Conservation (phyloP, 2,329 filamentous ascomycete species). For the Teratosphaeria epicoccoides region DNA sequence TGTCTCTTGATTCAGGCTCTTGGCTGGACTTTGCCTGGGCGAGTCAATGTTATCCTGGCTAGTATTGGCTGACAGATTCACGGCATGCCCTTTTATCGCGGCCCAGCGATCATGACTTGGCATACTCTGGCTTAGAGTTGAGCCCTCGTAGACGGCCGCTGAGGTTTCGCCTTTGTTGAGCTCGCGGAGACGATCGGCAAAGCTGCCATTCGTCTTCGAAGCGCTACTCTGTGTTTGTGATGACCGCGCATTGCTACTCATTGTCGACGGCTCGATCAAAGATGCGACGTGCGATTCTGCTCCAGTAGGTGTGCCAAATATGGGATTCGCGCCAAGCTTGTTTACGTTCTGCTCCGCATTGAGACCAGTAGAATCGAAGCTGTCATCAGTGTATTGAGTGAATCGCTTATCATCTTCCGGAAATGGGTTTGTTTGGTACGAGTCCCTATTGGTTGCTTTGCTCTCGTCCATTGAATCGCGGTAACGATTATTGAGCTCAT, state of each 20-base stretch:
- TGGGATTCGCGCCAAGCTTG: slow-evolving; percentile 60
- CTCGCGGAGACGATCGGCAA: slow-evolving; percentile 20
- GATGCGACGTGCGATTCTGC: slow-evolving; percentile 89
- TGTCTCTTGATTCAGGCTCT: slow-evolving; percentile 10
- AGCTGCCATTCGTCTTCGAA: slow-evolving; percentile 15
- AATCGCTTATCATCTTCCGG: slow-evolving; percentile 43
- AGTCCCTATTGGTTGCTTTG: slow-evolving; percentile 21
- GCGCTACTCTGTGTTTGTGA: slow-evolving; percentile 14
- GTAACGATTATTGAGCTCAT: slow-evolving; percentile 51
- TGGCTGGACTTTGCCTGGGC: slow-evolving; percentile 40
- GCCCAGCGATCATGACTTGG: slow-evolving; percentile 26
- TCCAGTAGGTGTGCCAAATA: slow-evolving; percentile 54
- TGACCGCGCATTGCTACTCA: slow-evolving; percentile 39
- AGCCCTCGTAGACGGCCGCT: slow-evolving; percentile 21
- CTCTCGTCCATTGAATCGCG: slow-evolving; percentile 20
- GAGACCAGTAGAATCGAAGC: slow-evolving; percentile 36
- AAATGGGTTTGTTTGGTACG: slow-evolving; percentile 39
- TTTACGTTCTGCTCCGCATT: slow-evolving; percentile 57
- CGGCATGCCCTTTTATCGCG: slow-evolving; percentile 32
- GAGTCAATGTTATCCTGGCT: slow-evolving; percentile 27
- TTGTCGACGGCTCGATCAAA: slow-evolving; percentile 69
- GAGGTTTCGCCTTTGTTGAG: slow-evolving; percentile 11
- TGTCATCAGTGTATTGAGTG: slow-evolving; percentile 46
- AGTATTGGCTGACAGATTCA: slow-evolving; percentile 21
- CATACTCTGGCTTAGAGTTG: slow-evolving; percentile 20